Evolutionary conservation across 75 land plant genomes (phyloP), one percentile per base, ranked within the genome.

Genomic region (Picea sitchensis): DNA sequence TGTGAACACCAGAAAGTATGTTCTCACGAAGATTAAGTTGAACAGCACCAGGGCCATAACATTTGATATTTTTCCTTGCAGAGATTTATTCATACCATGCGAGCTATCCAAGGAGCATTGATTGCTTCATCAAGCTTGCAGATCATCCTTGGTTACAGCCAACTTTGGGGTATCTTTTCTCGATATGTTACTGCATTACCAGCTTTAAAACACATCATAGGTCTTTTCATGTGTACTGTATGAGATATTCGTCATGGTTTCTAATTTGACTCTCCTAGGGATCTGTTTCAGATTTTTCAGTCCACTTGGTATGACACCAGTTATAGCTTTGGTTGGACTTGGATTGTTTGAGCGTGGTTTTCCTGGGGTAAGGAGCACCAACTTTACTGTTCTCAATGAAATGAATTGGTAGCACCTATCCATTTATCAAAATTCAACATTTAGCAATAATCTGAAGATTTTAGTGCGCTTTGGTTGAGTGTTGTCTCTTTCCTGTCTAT

Each of bases 261-360:
- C 23, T 20, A 23, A 62, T 21, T 62, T 62, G 64, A 18, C 64
- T 2, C n/a, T 20, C 56, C 56, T 62, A 20, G 64, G 8, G 20
- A 23, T 62, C 64, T 62, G 64, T 26, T 26, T 26, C 95, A 96
- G 99, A 86, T 94, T 87, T 78, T 89, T 94, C 78, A 94, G 97
- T 63, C 99, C 99, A 2, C 86, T 96, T 62, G 88, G 88, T 38
- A 91, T 91, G 82, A 92, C 84, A 36, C 99, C 99, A 12, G 90
- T 94, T 36, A 87, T 92, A 59, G 71, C 90, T 31, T 60, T 94
- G 62, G 93, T 89, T 14, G 99, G 95, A 12, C 73, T 94, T 67
- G 99, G 99, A 9, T 80, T 96, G 41, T 88, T 90, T 73, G 95
- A 91, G 78, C 82, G 86, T 81, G 99, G 98, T 36, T 96, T 96